Conservation (phyloP, 768 basidiomycete species). For the Leucosporidium creatinivorum region DNA sequence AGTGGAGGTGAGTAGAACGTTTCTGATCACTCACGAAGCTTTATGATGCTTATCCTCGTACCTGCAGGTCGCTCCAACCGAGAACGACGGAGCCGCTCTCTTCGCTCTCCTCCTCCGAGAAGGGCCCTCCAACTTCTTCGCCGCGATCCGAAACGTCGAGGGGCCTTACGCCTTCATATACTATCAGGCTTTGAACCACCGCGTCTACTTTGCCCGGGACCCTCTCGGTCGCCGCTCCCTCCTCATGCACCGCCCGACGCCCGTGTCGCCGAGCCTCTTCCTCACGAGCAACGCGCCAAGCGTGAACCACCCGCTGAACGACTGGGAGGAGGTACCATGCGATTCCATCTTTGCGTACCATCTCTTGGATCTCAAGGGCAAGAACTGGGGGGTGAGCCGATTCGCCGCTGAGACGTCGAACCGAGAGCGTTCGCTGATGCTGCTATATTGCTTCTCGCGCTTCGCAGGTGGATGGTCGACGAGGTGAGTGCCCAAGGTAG, state of each 20-base stretch:
- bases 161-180: slow-evolving; percentile 84
- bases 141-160: slow-evolving; percentile 58
- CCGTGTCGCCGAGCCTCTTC: slow-evolving; percentile 51
- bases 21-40: too few relatives aligned
- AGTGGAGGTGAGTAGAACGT: slow-evolving; percentile 51
- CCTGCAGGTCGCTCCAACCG: slow-evolving; percentile 51
- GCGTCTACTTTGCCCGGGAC: slow-evolving; percentile 68
- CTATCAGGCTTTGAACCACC: slow-evolving; percentile 49
- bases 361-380: slow-evolving; percentile 1
- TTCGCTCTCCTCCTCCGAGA: slow-evolving; percentile 42
- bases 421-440: background rate
- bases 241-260: slow-evolving; percentile 57
- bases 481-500: background rate
- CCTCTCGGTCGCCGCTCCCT: slow-evolving; percentile 82
- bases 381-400: slow-evolving; percentile 4
- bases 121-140: slow-evolving; percentile 47
- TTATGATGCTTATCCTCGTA: background rate
- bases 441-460: background rate
- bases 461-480: background rate
- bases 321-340: slow-evolving; percentile 39
- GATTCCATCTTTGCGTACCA: slow-evolving; percentile 14
- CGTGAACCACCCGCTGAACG: slow-evolving; percentile 52
- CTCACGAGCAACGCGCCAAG: slow-evolving; percentile 63
- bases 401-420: too few relatives aligned
- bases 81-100: slow-evolving; percentile 66